A percentile compares a stretch with the other conserved stretches of the same genome.
These are phyloP conservation scores for Wolfiporia cocos DNA, from an alignment of 1,284 basidiomycete genomes.

Conservation along the genomic window DNA sequence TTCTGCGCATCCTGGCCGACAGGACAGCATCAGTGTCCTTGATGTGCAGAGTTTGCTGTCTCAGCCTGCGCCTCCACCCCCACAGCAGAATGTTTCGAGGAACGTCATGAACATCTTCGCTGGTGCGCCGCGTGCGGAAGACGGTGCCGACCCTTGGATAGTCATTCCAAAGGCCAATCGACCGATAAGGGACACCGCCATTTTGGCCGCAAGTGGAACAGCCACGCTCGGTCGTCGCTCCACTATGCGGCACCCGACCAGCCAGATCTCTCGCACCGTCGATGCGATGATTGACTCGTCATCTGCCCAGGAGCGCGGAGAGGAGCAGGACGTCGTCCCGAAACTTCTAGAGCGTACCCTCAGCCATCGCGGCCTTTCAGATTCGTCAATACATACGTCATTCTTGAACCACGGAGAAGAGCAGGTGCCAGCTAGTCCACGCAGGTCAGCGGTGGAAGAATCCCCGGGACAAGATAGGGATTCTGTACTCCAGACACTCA, in stretches of 20 bases:
- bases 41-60: constrained; percentile 13
- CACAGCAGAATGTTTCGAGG: constrained; percentile 17
- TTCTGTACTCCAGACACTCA: constrained; percentile 46
- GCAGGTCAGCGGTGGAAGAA: constrained; percentile 2
- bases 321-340: constrained; percentile 47
- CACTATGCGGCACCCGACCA: constrained; percentile 14
- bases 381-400: constrained; percentile 86
- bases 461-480: constrained; percentile 29
- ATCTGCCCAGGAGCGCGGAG: constrained; percentile 5
- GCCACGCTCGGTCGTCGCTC: constrained; percentile 23
- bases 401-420: constrained; percentile 51
- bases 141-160: constrained; percentile 55
- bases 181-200: constrained; percentile 8
- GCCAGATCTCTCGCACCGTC: constrained; percentile 21
- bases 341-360: constrained; percentile 62
- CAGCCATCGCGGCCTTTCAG: constrained; percentile 76
- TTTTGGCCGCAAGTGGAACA: constrained; percentile 3
- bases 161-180: constrained; percentile 41
- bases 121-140: constrained; percentile 54
- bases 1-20: constrained; percentile 27
- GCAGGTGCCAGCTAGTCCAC: constrained; percentile 1
- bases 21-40: constrained; percentile 12
- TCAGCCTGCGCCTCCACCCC: constrained; percentile 10
- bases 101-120: constrained; percentile 79
- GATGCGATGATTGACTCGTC: constrained; percentile 23